These are phyloP conservation scores for Pharus latifolius DNA, from an alignment of 176 grass and related monocot genomes.

Conservation along the genomic window DNA sequence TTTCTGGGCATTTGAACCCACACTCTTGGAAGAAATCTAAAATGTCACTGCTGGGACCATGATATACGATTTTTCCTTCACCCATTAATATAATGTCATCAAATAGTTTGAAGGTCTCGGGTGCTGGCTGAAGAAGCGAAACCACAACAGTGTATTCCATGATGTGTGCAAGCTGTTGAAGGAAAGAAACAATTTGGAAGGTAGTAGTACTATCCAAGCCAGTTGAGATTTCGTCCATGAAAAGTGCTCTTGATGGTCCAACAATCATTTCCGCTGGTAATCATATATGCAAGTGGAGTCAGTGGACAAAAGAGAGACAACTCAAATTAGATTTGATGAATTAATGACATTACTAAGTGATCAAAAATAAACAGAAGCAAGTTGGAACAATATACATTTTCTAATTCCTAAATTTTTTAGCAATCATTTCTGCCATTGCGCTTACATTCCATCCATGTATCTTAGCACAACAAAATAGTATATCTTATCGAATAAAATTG, in stretches of 20 bases:
- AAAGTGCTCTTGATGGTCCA: slow-evolving; percentile 61
- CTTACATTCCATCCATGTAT: no score
- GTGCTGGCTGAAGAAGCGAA: slow-evolving; percentile 74
- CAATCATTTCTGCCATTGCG: no score
- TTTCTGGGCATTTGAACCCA: slow-evolving; percentile 70
- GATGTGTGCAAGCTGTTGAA: slow-evolving; percentile 68
- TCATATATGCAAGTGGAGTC: no score
- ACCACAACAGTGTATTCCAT: slow-evolving; percentile 49
- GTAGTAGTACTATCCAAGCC: slow-evolving; percentile 81
- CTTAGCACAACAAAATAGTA: no score
- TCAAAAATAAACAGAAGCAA: background rate
- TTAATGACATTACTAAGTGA: no score
- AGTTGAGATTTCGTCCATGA: slow-evolving; percentile 97
- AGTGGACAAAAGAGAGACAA: no score
- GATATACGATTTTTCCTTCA: slow-evolving; percentile 69
- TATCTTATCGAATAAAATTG: no score
- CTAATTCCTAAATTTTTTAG: no score
- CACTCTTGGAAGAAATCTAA: slow-evolving; percentile 59
- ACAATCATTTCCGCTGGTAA: slow-evolving; percentile 78
- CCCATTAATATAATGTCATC: slow-evolving; percentile 88
- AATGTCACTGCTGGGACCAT: slow-evolving; percentile 43
- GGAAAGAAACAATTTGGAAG: slow-evolving; percentile 68
- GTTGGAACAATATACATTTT: no score
- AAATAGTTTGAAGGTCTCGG: slow-evolving; percentile 74
- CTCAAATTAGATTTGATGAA: no score